Conservation (phyloP, 2,329 filamentous ascomycete species). For the Dothidotthia symphoricarpi region DNA sequence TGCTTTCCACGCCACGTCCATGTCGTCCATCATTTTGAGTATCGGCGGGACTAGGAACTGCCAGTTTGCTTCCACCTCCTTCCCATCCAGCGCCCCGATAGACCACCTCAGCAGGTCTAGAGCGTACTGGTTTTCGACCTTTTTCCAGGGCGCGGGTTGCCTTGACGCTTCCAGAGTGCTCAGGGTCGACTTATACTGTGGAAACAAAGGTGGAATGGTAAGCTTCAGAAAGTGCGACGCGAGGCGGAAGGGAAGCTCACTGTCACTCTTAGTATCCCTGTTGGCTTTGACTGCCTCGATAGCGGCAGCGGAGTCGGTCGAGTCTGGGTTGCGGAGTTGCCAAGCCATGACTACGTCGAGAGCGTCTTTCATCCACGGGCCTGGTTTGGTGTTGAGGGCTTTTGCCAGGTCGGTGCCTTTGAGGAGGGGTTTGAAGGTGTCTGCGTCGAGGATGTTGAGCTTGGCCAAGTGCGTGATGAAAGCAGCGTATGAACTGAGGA, state of each 20-base stretch:
- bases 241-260: constrained; percentile 52
- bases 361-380: constrained; percentile 80
- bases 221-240: constrained; percentile 58
- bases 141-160: constrained; percentile 61
- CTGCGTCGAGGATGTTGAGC: constrained; percentile 52
- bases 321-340: constrained; percentile 78
- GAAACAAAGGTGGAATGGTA: constrained; percentile 67
- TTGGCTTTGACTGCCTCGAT: constrained; percentile 47
- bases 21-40: constrained; percentile 67
- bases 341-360: constrained; percentile 79
- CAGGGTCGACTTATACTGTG: constrained; percentile 31
- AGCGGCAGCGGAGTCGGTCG: constrained; percentile 54
- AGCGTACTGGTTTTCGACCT: constrained; percentile 48
- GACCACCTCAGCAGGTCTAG: constrained; percentile 63
- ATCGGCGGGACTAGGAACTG: constrained; percentile 68
- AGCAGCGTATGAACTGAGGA: constrained; percentile 52
- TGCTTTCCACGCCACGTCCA: constrained; percentile 53
- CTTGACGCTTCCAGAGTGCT: constrained; percentile 57
- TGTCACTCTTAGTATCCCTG: constrained; percentile 47
- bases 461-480: constrained; percentile 55
- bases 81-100: constrained; percentile 52
- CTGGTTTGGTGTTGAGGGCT: constrained; percentile 65
- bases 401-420: constrained; percentile 73
- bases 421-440: constrained; percentile 53
- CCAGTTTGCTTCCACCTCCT: constrained; percentile 59